A percentile compares a stretch with the other conserved stretches of the same genome.
Evolutionary conservation across 495 filamentous ascomycete genomes (phyloP).

Genomic region (Penicillium paxilli): DNA sequence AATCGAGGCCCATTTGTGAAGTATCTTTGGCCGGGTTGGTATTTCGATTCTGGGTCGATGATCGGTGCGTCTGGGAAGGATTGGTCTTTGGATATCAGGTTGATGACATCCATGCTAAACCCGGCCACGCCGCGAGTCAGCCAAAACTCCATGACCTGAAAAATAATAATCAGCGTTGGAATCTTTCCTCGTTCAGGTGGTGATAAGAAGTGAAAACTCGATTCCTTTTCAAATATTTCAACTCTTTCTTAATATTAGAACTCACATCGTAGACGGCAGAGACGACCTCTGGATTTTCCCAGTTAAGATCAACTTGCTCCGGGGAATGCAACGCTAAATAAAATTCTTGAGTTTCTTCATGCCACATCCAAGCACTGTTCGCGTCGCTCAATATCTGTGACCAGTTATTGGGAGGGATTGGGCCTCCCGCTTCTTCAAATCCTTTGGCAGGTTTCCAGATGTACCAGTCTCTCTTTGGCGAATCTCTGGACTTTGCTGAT

Average conservation of each 20-base stretch:
- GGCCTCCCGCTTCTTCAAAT: constrained; percentile 42
- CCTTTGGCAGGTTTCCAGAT: constrained; percentile 47
- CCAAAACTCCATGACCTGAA: constrained; percentile 39
- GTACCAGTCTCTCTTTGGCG: constrained; percentile 52
- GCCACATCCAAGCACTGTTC: constrained; percentile 42
- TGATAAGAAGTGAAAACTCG: too few species aligned
- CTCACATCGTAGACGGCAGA: too few species aligned
- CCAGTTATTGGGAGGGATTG: constrained; percentile 57
- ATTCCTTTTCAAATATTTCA: too few species aligned
- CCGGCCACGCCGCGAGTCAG: constrained; percentile 44
- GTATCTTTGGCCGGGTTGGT: too few species aligned
- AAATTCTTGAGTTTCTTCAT: constrained; percentile 45
- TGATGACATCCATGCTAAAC: constrained; percentile 57
- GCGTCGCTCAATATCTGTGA: not conserved
- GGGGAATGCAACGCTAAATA: constrained; percentile 47
- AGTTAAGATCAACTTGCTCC: constrained; percentile 50
- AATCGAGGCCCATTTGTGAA: constrained; percentile 56
- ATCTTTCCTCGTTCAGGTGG: too few species aligned
- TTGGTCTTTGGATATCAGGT: constrained; percentile 47
- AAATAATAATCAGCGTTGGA: too few species aligned
- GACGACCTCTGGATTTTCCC: constrained; percentile 39
- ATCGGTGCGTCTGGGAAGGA: constrained; percentile 38
- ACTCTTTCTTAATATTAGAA: too few species aligned
- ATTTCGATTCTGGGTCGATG: too few species aligned
- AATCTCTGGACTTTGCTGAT: constrained; percentile 37